These are phyloP conservation scores for Microascus cirrosus DNA, from an alignment of 2,329 filamentous ascomycete species.

Conservation along the genomic window DNA sequence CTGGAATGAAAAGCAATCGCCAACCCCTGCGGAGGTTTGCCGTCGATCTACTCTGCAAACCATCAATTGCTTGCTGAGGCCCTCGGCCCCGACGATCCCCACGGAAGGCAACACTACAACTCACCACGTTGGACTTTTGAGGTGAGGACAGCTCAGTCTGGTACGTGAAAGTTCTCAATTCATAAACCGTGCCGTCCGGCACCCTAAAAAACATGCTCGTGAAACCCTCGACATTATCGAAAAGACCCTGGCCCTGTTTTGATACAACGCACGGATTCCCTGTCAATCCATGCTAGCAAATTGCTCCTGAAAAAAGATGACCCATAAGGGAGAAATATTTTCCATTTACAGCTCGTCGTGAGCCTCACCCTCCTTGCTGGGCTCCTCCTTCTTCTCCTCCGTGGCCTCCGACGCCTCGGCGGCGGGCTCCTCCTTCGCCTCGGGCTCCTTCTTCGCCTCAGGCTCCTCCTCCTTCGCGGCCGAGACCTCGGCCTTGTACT, in stretches of 20 bases:
- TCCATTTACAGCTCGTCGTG: constrained; percentile 70
- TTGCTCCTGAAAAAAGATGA: not conserved
- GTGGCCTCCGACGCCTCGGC: constrained; percentile 24
- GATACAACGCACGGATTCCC: constrained; percentile 4
- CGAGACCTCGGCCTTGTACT: constrained; percentile 64
- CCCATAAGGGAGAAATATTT: not conserved
- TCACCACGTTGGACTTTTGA: not conserved
- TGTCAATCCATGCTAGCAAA: constrained; percentile 4
- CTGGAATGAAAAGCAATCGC: too few relatives aligned
- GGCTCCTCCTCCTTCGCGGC: constrained; percentile 40
- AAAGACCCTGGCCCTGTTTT: constrained; percentile 4
- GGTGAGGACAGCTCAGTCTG: not conserved
- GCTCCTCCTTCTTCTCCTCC: constrained; percentile 23
- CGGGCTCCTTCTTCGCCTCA: constrained; percentile 40
- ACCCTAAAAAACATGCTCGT: constrained; percentile 2
- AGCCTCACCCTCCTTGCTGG: constrained; percentile 29
- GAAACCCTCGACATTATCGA: constrained; percentile 3
- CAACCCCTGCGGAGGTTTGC: too few relatives aligned
- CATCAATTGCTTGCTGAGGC: too few relatives aligned
- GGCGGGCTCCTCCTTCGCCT: constrained; percentile 42
- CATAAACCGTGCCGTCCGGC: constrained; percentile 2
- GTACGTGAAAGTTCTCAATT: not conserved
- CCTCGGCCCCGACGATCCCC: too few relatives aligned
- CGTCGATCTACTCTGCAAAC: too few relatives aligned
- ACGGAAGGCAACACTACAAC: not conserved